Evolutionary conservation across 2,329 filamentous ascomycete genomes (phyloP), one percentile per base, ranked within the genome.

Genomic region (Metarhizium album): DNA sequence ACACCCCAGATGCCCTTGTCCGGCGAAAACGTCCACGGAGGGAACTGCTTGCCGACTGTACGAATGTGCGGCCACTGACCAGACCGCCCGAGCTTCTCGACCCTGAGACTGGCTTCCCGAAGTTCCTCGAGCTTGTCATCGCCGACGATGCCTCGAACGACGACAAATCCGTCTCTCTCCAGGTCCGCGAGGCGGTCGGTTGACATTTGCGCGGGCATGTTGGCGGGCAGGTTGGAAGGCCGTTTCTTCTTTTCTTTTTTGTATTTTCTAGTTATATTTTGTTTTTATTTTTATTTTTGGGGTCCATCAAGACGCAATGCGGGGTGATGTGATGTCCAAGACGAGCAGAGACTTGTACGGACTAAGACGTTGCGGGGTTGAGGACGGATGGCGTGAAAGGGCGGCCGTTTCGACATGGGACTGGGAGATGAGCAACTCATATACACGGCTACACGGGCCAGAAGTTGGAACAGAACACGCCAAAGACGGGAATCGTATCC

Each of bases 1-100:
- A 94, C 84, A 55, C 88, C 89, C 90, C 89, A 95, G 66, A 95
- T 94, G 20, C 87, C 87, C 48, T 74, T 66, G 2, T 71, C 67
- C 1, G 74, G 70, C 47, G 74, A 72, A n/a, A 73, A 73, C 4
- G 78, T 72, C 89, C 89, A 95, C 0, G 90, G 90, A 1, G 89
- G 90, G 70, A 95, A 95, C 68, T 95, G 89, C 67, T 94, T 94
- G 49, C 87, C 87, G 2, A 93, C 79, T 0, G 87, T 91, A 56
- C 89, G 85, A 61, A 94, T 82, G 67, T 86, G 78, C 3, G 87
- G 87, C 89, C 89, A 95, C 55, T 74, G 62, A 37, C 88, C 88
- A n/a, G 71, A 59, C 55, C 86, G 81, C 42, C 86, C 84, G 42
- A 80, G 70, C 2, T 69, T 62, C 20, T 82, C 80, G n/a, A 79